A percentile compares a stretch with the other conserved stretches of the same genome.
These are phyloP conservation scores for Ilex aquifolium DNA, from an alignment of 257 asterid genomes.

Conservation along the genomic window DNA sequence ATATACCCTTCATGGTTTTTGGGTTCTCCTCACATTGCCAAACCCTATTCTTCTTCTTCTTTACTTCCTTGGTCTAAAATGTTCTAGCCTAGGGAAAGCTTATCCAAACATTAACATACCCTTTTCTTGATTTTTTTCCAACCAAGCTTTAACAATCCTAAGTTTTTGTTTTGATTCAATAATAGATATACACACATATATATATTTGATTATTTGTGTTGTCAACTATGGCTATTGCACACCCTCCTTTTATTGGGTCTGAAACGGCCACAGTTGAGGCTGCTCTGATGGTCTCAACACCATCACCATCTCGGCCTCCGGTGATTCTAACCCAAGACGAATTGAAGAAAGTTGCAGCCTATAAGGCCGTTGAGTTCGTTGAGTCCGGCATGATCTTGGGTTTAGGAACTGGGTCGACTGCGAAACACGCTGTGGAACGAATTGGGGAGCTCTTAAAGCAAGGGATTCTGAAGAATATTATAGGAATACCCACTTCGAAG, in stretches of 20 bases:
- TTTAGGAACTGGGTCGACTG: constrained; percentile 60
- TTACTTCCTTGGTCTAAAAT: background rate
- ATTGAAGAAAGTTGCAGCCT: constrained; percentile 53
- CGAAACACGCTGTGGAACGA: constrained; percentile 60
- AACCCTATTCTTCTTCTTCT: background rate
- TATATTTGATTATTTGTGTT: background rate
- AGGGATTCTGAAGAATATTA: constrained; percentile 44
- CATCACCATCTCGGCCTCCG: constrained; percentile 19
- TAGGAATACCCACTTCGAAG: constrained; percentile 53
- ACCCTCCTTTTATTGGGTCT: constrained; percentile 28
- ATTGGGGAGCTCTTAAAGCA: constrained; percentile 40
- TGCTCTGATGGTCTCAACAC: constrained; percentile 28
- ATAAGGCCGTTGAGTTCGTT: constrained; percentile 60
- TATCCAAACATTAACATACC: no score
- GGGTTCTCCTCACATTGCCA: no score
- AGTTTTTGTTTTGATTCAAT: no score
- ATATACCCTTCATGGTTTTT: no score
- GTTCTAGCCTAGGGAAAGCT: background rate
- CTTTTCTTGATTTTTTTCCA: no score
- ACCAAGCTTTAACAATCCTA: background rate
- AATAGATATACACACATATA: no score
- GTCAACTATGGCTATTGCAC: constrained; percentile 49
- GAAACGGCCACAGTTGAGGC: constrained; percentile 28
- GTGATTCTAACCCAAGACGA: constrained; percentile 50
- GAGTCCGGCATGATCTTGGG: constrained; percentile 60